A percentile compares a stretch with the other conserved stretches of the same genome.
Conservation (phyloP, 495 filamentous ascomycete genomes). For the Penicillium manginii region DNA sequence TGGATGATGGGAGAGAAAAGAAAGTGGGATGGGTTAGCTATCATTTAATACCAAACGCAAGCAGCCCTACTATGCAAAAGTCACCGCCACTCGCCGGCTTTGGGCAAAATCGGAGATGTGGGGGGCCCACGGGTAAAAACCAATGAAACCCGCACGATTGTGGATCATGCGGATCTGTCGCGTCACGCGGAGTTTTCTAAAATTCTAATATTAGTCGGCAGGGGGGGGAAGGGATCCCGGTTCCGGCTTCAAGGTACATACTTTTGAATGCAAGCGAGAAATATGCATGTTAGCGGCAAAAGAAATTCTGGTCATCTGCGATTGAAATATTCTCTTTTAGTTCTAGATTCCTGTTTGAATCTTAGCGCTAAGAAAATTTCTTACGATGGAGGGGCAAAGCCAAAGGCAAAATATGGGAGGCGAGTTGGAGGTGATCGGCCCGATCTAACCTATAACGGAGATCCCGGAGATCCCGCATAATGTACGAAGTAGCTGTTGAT, state of each 20-base stretch:
- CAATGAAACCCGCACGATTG: constrained; percentile 4
- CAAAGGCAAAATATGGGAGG: background rate
- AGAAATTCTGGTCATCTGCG: background rate
- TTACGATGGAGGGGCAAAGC: background rate
- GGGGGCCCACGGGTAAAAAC: constrained; percentile 3
- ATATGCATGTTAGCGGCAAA: background rate
- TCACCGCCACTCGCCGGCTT: constrained; percentile 7
- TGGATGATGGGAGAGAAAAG: background rate
- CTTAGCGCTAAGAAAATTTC: background rate
- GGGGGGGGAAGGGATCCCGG: background rate
- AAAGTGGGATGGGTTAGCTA: background rate
- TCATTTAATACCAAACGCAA: background rate
- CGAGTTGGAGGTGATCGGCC: constrained; percentile 1
- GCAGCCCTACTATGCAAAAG: constrained; percentile 2
- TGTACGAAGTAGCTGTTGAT: background rate
- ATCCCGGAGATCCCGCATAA: constrained; percentile 2
- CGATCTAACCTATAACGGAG: constrained; percentile 4
- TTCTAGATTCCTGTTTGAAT: background rate
- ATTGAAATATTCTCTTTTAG: background rate
- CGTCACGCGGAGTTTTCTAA: constrained; percentile 6
- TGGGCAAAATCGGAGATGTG: constrained; percentile 1
- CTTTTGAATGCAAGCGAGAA: background rate
- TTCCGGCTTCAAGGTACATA: background rate
- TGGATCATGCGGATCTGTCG: constrained; percentile 2
- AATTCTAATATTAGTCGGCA: constrained; percentile 6